phyloP scores from a whole-genome alignment of 192 early-diverging fungal species.

The Gorgonomyces haynaldii region DNA sequence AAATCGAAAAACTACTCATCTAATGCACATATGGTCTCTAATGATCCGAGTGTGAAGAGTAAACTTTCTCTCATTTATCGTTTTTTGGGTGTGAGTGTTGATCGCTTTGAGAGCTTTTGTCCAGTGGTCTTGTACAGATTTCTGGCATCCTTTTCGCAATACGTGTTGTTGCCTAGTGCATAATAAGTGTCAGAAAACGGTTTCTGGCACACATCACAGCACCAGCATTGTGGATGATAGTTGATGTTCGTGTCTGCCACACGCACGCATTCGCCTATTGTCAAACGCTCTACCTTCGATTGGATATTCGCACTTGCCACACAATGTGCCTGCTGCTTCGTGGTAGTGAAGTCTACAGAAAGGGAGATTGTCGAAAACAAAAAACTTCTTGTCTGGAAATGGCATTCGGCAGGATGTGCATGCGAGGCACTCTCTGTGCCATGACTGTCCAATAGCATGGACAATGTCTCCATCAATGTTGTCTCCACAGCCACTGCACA shows the following conservation, averaged over 20 bases:
- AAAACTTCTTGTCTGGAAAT: conserved; percentile 75
- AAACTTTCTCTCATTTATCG: no score
- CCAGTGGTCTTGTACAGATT: no score
- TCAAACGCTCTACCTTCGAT: conserved; percentile 52
- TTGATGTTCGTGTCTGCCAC: conserved; percentile 61
- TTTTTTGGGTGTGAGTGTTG: no score
- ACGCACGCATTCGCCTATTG: conserved; percentile 67
- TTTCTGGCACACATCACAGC: conserved; percentile 44
- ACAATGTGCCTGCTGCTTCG: conserved; percentile 72
- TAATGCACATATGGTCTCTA: conserved; percentile 27
- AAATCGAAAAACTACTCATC: conserved; percentile 90
- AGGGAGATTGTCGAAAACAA: conserved; percentile 75
- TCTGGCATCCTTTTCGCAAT: conserved; percentile 66
- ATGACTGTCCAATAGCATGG: conserved; percentile 59
- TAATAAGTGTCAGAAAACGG: conserved; percentile 61
- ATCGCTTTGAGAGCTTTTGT: no score
- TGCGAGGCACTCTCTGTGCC: conserved; percentile 62
- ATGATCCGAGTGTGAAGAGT: conserved; percentile 11
- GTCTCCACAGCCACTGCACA: conserved; percentile 48
- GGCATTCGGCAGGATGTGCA: conserved; percentile 57
- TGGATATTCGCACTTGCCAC: conserved; percentile 61
- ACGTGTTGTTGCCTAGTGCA: conserved; percentile 50
- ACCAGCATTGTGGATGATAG: conserved; percentile 83
- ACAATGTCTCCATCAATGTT: conserved; percentile 62
- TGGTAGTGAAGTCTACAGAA: conserved; percentile 83